Base-by-base conservation (phyloP, 1,139 yeast species). In the Meyerozyma sp. region DNA sequence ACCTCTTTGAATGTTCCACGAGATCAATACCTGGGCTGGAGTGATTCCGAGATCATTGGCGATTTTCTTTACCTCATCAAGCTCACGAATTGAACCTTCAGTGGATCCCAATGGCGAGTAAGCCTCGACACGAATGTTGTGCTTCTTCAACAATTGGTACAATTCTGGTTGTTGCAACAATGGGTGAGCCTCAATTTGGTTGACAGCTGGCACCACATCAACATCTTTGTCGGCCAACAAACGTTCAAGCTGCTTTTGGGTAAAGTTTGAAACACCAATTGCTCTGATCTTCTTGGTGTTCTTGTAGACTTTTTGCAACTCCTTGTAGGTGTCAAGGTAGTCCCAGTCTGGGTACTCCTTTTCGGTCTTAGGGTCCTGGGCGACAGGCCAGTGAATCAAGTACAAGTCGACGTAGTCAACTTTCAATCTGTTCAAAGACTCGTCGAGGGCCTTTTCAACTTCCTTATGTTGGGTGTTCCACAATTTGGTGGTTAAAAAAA, bases 191-290 rank as follows among this genome's bases (percentile, higher is more conserved):
- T 85, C 94, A 45, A 84, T 75, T 65, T 87, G 95, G 63, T 84
- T 81, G 42, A 70, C 81, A 30, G 81, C 90, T 25, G 95, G 96
- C 13, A 70, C 70, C 32, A 82, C 63, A 43, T 66, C 77, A 26
- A 74, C 71, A 30, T 70, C 77, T 18, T 76, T 70, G 42, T 73
- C 78, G 29, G 66, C 65, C 48, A 84, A 67, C 44, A 87, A 68
- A 32, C 65, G 70, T 52, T 79, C 67, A 46, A 87, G 54, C 53
- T 73, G 70, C 38, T 65, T 65, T 37, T 75, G 63, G 14, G 88
- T 79, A 63, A 80, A 83, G 70, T 88, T 88, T 43, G 91, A 84
- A 39, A 88, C 88, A 57, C 96, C 96, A 56, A 88, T 75, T 35
- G 93, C 77, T 61, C 73, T 81, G 41, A 73, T 66, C 64, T 83